Conservation (phyloP, 2,329 filamentous ascomycete genomes). For the Coniochaeta ligniaria region DNA sequence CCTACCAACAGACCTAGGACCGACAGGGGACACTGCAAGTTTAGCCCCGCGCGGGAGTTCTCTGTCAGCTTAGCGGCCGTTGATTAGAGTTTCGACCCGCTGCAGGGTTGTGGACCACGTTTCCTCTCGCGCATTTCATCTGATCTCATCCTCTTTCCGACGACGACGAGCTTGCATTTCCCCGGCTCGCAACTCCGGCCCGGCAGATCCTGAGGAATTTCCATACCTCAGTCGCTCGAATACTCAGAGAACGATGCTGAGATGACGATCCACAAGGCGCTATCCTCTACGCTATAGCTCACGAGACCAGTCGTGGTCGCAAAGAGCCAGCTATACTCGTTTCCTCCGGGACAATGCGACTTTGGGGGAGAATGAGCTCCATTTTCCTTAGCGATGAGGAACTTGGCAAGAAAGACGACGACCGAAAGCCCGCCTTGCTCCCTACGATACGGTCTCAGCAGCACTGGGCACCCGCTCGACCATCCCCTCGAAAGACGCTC, state of each 20-base stretch:
- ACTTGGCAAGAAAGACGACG: constrained; percentile 54
- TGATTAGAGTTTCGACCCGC: background rate
- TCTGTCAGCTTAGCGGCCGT: background rate
- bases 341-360: background rate
- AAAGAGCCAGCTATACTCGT: background rate
- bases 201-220: background rate
- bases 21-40: no score
- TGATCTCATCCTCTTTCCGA: background rate
- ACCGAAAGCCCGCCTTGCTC: constrained; percentile 30
- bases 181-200: background rate
- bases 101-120: constrained; percentile 1
- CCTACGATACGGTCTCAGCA: constrained; percentile 16
- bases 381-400: constrained; percentile 47
- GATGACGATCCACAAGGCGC: background rate
- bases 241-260: background rate
- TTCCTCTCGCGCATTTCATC: background rate
- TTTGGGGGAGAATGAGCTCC: constrained; percentile 29
- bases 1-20: no score
- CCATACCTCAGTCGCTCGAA: background rate
- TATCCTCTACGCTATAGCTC: background rate
- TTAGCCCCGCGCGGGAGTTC: no score
- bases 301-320: background rate
- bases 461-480: constrained; percentile 34
- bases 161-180: background rate
- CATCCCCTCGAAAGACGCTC: constrained; percentile 42